Base-by-base conservation (phyloP, 2,329 filamentous ascomycete genomes). In the Aspergillus novoparasiticus region DNA sequence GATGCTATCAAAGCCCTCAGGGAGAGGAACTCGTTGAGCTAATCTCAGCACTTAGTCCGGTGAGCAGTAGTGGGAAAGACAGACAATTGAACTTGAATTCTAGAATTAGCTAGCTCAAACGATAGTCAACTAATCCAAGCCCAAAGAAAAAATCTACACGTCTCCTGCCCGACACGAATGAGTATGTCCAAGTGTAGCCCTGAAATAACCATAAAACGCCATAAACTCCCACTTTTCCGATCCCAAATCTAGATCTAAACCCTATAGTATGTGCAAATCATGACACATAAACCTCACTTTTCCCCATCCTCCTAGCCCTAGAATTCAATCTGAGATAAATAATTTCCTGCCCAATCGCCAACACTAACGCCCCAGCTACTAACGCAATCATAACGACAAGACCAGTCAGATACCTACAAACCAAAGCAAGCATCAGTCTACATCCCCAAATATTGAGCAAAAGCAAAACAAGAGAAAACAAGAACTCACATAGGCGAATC, bases 1-100 rank as follows among this genome's bases (percentile, higher is more conserved):
- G 81, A 85, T 72, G 94, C 87, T 0, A 73, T 85, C 45, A 70
- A 80, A 67, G 67, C 86, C 59, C 65, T 87, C 54, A 76, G 73
- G 36, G 76, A 81, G 28, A 43, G 23, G 55, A 46, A 57, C 6
- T 23, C 45, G 23, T 48, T n/a, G 6, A 19, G 46, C 21, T 48
- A 21, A 23, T 4, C 10, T 12, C n/a, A n/a, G 43, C 10, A 46
- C 12, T 36, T 12, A 14, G 4, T 46, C 8, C 14, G 2, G n/a
- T 8, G 2, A 26, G 45, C 16, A 48, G 21, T 28, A 14, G 5
- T 14, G 2, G 23, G 10, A 16, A 9, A 48, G 45, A 26, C 19
- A 48, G 45, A 16, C 45, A 36, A 16, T 36, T 14, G 34, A 36
- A 48, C 21, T 48, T 0, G 6, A 26, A 28, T 6, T 28, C 6